phyloP scores from a whole-genome alignment of 2,329 filamentous ascomycete species.

The Arthrobotrys conoides region DNA sequence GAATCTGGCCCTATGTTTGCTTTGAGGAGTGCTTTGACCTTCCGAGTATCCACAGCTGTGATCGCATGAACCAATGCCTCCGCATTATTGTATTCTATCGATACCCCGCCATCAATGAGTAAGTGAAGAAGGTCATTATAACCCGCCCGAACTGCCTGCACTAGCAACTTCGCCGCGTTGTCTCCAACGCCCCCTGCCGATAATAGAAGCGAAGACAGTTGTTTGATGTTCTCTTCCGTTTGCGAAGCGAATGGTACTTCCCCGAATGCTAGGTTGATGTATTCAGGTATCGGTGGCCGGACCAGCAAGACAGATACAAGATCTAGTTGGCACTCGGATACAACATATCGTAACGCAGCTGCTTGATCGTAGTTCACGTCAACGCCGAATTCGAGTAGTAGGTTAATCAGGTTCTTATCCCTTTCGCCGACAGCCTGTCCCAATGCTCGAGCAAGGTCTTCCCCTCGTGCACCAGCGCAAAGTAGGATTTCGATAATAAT shows the following conservation, averaged over 20 bases:
- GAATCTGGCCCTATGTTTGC: conserved; percentile 28
- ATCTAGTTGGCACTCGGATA: conserved; percentile 30
- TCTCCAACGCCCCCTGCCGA: conserved; percentile 37
- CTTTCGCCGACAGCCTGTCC: conserved; percentile 41
- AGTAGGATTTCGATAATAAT: conserved; percentile 54
- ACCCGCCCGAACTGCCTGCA: conserved; percentile 56
- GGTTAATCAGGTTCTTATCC: conserved; percentile 47
- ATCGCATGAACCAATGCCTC: conserved; percentile 53
- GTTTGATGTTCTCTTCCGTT: conserved; percentile 45
- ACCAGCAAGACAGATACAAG: conserved; percentile 35
- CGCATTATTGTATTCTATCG: conserved; percentile 52
- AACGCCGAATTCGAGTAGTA: conserved; percentile 46
- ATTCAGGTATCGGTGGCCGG: conserved; percentile 34
- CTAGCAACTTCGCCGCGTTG: conserved; percentile 45
- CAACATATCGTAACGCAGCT: conserved; percentile 33
- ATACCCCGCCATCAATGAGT: conserved; percentile 45
- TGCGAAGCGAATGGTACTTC: conserved; percentile 54
- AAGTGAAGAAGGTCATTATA: conserved; percentile 53
- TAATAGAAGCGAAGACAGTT: conserved; percentile 35
- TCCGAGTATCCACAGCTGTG: conserved; percentile 49
- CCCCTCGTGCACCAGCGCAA: conserved; percentile 44
- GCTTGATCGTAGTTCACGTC: conserved; percentile 55
- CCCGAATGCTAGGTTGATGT: conserved; percentile 48
- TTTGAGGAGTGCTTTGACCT: conserved; percentile 44
- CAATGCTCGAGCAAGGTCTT: conserved; percentile 39